Base-by-base conservation (phyloP, 2,329 filamentous ascomycete genomes). In the Xylaria sp. region DNA sequence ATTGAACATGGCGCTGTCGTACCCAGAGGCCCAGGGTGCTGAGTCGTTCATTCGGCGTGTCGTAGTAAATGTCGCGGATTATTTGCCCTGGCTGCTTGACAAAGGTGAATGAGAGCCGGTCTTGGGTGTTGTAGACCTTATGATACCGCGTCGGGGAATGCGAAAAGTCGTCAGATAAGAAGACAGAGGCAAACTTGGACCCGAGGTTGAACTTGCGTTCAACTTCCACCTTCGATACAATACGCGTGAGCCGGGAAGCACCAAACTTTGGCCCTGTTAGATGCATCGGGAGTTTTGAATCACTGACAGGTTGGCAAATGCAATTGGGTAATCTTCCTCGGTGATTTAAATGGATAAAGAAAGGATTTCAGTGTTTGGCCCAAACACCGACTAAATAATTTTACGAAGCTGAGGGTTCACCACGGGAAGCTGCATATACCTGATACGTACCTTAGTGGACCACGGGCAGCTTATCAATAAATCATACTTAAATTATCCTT, bases 11-110 rank as follows among this genome's bases (percentile, higher is more conserved):
- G 57, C 67, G 65, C 31, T 60, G 59, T 14, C 67, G 63, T 8
- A 68, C 61, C 65, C 63, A 69, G 19, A 69, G 52, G 35, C 63
- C 65, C 15, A 69, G 47, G 9, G 45, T 40, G 37, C 61, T 46
- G 12, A 69, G 67, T 19, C 33, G 59, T 12, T 21, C 43, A 19
- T 66, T 57, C n/a, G 51, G 53, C 1, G 63, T 69, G 53, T 69
- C 65, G 53, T 67, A 69, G 45, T 69, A 69, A 2, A 54, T 69
- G 50, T 69, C 67, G 45, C 61, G 65, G 25, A 69, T 69, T 17
- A 67, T 51, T 31, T 55, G 28, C 8, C 9, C 23, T 2, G 45
- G 50, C 21, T 51, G 46, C 42, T 23, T 43, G 11, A 63, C 8
- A n/a, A 52, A 17, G 23, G 38, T 31, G 45, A 67, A 69, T 25